Percentiles rank a stretch among this genome's conserved stretches.
phyloP scores from a whole-genome alignment of 2,329 filamentous ascomycete genomes.

The Daldinia eschscholtzii region DNA sequence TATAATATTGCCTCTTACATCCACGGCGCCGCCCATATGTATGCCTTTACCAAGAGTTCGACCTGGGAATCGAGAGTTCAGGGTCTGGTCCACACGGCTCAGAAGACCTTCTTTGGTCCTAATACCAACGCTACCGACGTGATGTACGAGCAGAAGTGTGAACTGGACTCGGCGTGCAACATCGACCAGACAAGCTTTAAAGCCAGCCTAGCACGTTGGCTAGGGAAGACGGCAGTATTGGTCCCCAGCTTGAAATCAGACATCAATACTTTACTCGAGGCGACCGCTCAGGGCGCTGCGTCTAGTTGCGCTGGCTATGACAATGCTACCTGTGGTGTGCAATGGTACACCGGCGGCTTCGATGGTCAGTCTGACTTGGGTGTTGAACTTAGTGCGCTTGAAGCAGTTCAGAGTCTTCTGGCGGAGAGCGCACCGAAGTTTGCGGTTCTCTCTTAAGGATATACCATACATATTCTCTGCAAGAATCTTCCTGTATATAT shows the following conservation, averaged over 20 bases:
- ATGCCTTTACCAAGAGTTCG: constrained; percentile 55
- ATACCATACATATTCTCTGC: neutral
- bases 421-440: constrained; percentile 39
- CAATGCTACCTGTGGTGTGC: constrained; percentile 51
- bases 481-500: constrained; percentile 1
- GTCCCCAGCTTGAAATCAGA: constrained; percentile 51
- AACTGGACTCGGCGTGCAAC: constrained; percentile 56
- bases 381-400: constrained; percentile 54
- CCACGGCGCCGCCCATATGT: constrained; percentile 57
- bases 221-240: constrained; percentile 52
- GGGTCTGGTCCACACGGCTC: constrained; percentile 52
- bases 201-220: constrained; percentile 50
- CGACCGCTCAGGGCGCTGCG: constrained; percentile 53
- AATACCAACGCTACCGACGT: constrained; percentile 45
- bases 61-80: constrained; percentile 53
- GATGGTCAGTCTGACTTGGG: constrained; percentile 54
- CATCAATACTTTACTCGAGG: constrained; percentile 50
- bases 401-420: constrained; percentile 52
- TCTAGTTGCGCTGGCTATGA: constrained; percentile 49
- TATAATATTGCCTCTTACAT: constrained; percentile 60
- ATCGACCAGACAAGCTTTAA: constrained; percentile 54
- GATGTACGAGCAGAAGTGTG: constrained; percentile 57
- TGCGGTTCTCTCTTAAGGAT: constrained; percentile 26
- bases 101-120: constrained; percentile 48
- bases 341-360: constrained; percentile 52